phyloP scores from a whole-genome alignment of 2,329 filamentous ascomycete species.

The Paramyrothecium roridum region DNA sequence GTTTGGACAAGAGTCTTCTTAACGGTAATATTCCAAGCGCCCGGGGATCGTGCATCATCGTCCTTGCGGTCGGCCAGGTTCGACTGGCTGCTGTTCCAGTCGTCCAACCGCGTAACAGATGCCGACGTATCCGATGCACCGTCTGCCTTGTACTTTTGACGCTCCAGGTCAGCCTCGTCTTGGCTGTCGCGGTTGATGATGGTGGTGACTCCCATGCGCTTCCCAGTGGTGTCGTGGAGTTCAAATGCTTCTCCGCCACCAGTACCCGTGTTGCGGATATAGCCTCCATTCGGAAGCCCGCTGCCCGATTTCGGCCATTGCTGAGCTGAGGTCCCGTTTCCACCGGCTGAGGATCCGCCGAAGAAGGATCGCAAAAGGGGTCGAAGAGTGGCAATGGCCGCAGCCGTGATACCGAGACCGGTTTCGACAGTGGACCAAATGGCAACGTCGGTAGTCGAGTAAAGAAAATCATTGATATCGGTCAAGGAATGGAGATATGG shows the following conservation, averaged over 20 bases:
- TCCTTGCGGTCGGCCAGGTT: constrained; percentile 10
- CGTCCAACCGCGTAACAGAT: constrained; percentile 3
- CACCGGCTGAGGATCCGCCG: constrained; percentile 8
- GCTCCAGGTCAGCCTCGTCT: neutral
- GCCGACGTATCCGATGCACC: constrained; percentile 5
- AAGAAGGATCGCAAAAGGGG: constrained; percentile 26
- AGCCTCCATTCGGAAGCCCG: constrained; percentile 10
- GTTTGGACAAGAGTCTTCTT: constrained; percentile 20
- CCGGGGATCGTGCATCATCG: constrained; percentile 1
- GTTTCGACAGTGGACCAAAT: constrained; percentile 44
- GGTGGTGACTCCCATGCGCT: constrained; percentile 16
- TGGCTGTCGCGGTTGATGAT: constrained; percentile 11
- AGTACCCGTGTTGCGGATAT: constrained; percentile 13
- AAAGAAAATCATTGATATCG: constrained; percentile 36
- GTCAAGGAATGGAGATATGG: constrained; percentile 34
- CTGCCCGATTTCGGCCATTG: constrained; percentile 15
- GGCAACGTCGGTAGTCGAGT: constrained; percentile 37
- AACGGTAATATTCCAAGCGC: constrained; percentile 18
- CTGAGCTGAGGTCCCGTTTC: constrained; percentile 12
- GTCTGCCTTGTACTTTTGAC: constrained; percentile 9
- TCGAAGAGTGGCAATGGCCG: constrained; percentile 34
- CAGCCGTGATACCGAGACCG: constrained; percentile 37
- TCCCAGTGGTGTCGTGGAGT: constrained; percentile 4
- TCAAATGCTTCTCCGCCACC: constrained; percentile 9
- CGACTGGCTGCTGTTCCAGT: constrained; percentile 19